Evolutionary conservation across 257 asterid genomes (phyloP), one percentile per base, ranked within the genome.

Genomic region (Mitragyna speciosa): DNA sequence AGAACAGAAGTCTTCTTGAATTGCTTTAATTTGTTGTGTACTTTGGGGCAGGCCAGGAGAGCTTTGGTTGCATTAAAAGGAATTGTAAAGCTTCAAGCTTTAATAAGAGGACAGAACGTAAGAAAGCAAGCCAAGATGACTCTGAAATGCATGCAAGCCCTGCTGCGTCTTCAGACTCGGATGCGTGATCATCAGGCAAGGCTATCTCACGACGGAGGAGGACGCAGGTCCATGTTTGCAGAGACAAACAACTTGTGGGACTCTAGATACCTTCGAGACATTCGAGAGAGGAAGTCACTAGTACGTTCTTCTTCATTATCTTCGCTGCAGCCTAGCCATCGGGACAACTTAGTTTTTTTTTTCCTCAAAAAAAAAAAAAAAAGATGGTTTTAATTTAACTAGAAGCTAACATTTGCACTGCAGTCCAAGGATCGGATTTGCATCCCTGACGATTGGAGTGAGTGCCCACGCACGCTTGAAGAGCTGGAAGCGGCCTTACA

Each of bases 11-110:
- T 36, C 2, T 4, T 45, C 49, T 0, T 45, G 49, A 45, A 72
- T 52, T 65, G 41, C 73, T 43, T 14, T 36, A 41, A 30, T 72
- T 28, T 45, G 49, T 45, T 45, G 49, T 6, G 8, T 45, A 45
- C 49, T 45, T 45, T 2, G 49, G 41, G 33, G 84, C 78, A 95
- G 98, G 96, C 97, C 4, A 92, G 94, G 86, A 93, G 95, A 77
- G 99, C 99, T 45, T 87, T 92, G 28, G 85, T 85, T 45, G 99
- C 98, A 17, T 92, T 95, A 10, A 90, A 90, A 81, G 99, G 99
- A 78, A 89, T 95, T 58, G 99, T 95, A 82, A 93, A 91, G 81
- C 97, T 95, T 66, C 99, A 95, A 85, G 99, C 99, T 36, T 79
- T 95, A 30, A 87, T 95, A 73, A 88, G 99, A 85, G 99, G 99